Conservation (phyloP, 78 protist genomes). For the Andalucia godoyi region DNA sequence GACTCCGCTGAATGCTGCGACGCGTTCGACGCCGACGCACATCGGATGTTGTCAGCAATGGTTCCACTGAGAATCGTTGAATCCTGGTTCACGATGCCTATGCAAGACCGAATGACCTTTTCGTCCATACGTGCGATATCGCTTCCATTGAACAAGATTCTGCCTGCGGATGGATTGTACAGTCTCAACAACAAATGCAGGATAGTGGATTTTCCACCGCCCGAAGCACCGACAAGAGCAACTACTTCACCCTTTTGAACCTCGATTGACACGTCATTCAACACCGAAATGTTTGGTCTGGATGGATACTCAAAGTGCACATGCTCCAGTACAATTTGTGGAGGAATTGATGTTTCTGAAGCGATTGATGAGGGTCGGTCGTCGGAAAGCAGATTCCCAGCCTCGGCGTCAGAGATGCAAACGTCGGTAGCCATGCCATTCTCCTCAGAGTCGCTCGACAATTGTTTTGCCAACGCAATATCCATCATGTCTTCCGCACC, state of each 20-base stretch:
- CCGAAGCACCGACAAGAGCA: constrained; percentile 72
- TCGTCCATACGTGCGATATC: background rate
- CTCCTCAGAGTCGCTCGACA: too few species aligned
- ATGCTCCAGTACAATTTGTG: constrained; percentile 35
- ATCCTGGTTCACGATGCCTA: constrained; percentile 74
- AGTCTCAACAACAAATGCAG: background rate
- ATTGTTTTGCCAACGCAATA: too few species aligned
- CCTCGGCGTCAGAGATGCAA: constrained; percentile 10
- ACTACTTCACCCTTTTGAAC: constrained; percentile 47
- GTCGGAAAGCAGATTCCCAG: constrained; percentile 8
- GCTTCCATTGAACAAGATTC: constrained; percentile 16
- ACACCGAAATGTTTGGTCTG: constrained; percentile 34
- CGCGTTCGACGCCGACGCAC: background rate
- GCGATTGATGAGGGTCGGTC: background rate
- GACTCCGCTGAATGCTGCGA: background rate
- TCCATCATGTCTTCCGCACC: constrained; percentile 10
- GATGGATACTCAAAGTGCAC: constrained; percentile 55
- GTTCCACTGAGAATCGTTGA: constrained; percentile 67
- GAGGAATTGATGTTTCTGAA: background rate
- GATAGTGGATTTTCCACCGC: constrained; percentile 69
- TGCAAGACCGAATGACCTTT: background rate
- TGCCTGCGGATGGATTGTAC: constrained; percentile 9
- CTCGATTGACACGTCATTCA: constrained; percentile 29
- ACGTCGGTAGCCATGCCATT: too few species aligned
- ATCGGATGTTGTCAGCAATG: constrained; percentile 78